Evolutionary conservation across 768 basidiomycete species (phyloP).

Genomic region (Rubroboletus pulcherrimus): DNA sequence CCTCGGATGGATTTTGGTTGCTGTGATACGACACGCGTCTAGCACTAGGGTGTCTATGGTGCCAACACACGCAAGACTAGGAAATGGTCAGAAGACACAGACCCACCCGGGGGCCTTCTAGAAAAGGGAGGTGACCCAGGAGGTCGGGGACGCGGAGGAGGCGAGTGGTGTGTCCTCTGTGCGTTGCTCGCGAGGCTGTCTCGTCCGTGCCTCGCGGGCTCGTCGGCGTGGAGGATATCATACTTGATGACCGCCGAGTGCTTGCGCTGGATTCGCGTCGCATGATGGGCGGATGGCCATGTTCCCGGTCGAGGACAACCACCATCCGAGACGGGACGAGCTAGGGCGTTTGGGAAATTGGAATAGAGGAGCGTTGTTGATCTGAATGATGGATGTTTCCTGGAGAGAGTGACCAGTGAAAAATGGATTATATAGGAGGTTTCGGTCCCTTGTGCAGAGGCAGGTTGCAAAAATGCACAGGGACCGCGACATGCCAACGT

Average conservation of each 20-base stretch:
- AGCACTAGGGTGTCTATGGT: not conserved
- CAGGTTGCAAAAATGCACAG: conserved; percentile 28
- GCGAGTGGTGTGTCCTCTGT: not conserved
- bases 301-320: not conserved
- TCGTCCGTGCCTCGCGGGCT: not conserved
- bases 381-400: not conserved
- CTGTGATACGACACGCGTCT: conserved; percentile 1
- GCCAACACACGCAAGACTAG: not conserved
- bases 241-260: not conserved
- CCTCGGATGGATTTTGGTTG: conserved; percentile 3
- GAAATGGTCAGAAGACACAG: not conserved
- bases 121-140: conserved; percentile 1
- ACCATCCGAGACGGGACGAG: not conserved
- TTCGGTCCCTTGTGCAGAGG: conserved; percentile 25
- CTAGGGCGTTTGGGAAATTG: not conserved
- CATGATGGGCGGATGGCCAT: conserved; percentile 3
- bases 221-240: not conserved
- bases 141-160: conserved; percentile 5
- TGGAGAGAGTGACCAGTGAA: conserved; percentile 5
- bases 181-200: conserved; percentile 1
- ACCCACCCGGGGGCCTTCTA: not conserved
- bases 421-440: conserved; percentile 12
- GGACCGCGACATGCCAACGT: conserved; percentile 41
- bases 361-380: conserved; percentile 7
- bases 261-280: conserved; percentile 10